Conservation (phyloP, 495 filamentous ascomycete genomes). For the Aspergillus conjunctus region DNA sequence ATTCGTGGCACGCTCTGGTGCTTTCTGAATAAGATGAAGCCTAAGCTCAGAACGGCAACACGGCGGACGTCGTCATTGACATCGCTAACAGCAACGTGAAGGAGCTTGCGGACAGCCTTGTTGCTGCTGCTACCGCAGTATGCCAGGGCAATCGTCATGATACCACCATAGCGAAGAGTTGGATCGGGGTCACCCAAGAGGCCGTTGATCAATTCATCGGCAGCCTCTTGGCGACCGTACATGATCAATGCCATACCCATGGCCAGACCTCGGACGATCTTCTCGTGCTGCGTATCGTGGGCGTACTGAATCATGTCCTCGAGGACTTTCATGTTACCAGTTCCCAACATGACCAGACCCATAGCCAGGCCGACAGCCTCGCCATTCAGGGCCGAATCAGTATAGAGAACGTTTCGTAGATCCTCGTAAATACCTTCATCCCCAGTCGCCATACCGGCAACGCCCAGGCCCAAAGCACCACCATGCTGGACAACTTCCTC, state of each 20-base stretch:
- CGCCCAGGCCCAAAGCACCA: constrained; percentile 90
- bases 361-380: constrained; percentile 95
- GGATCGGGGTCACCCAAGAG: constrained; percentile 93
- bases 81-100: constrained; percentile 96
- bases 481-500: constrained; percentile 98
- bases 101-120: constrained; percentile 95
- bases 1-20: constrained; percentile 96
- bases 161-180: constrained; percentile 92
- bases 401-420: constrained; percentile 81
- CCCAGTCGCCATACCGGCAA: constrained; percentile 97
- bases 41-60: constrained; percentile 96
- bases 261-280: constrained; percentile 93
- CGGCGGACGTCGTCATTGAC: constrained; percentile 97
- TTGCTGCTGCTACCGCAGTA: constrained; percentile 98
- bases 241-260: constrained; percentile 98
- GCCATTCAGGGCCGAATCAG: constrained; percentile 92
- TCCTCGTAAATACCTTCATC: constrained; percentile 89
- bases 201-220: constrained; percentile 90
- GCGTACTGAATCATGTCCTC: constrained; percentile 97
- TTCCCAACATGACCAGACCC: constrained; percentile 96
- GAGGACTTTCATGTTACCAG: constrained; percentile 84
- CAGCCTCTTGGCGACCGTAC: constrained; percentile 93
- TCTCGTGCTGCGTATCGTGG: constrained; percentile 97
- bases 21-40: constrained; percentile 98
- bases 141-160: constrained; percentile 97